phyloP scores from a whole-genome alignment of 495 filamentous ascomycete species.

The Lepidopterella palustris region DNA sequence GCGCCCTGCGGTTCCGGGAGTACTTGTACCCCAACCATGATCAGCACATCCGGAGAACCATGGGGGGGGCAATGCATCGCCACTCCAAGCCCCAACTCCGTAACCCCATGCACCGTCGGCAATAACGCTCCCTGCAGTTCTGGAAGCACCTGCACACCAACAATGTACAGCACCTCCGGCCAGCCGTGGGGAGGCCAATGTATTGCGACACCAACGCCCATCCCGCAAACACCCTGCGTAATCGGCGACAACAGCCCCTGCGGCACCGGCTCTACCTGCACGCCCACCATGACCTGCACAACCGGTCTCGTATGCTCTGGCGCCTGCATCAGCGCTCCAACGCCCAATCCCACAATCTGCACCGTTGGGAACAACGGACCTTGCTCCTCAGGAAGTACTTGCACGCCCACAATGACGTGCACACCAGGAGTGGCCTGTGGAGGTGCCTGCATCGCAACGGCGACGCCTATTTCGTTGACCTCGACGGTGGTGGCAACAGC shows the following conservation, averaged over 20 bases:
- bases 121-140: constrained; percentile 7
- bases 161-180: background rate
- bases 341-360: background rate
- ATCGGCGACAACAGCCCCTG: background rate
- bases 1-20: constrained; percentile 5
- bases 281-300: background rate
- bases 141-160: constrained; percentile 10
- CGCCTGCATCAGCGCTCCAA: background rate
- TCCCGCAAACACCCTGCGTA: background rate
- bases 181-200: background rate
- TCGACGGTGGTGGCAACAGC: too few relatives aligned
- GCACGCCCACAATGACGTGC: constrained; percentile 4
- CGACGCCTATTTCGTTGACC: background rate
- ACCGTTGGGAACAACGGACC: background rate
- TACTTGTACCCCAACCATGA: constrained; percentile 21
- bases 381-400: background rate
- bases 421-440: background rate
- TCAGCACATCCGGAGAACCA: constrained; percentile 8
- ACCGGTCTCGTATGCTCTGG: background rate
- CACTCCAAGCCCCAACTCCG: background rate
- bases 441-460: constrained; percentile 1
- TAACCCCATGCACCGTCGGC: constrained; percentile 13
- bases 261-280: background rate
- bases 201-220: background rate
- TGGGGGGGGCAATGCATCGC: constrained; percentile 17